Percentiles rank a stretch among this genome's conserved stretches.
Conservation (phyloP, 768 basidiomycete genomes). For the Lactarius vividus region DNA sequence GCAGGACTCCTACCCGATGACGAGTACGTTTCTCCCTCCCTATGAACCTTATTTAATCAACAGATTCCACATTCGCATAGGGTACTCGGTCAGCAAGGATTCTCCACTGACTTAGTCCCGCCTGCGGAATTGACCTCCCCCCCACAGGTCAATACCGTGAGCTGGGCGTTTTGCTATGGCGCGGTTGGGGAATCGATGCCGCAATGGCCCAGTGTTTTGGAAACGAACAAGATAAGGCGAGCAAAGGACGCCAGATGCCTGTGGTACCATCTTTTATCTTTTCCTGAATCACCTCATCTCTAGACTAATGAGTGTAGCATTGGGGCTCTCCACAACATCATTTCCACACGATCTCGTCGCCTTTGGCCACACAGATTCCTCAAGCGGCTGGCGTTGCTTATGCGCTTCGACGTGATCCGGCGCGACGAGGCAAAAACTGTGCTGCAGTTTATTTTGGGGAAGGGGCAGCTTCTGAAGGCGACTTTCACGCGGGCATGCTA, state of each 20-base stretch:
- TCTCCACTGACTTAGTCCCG: not conserved
- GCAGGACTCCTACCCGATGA: constrained; percentile 80
- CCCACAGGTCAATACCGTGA: constrained; percentile 83
- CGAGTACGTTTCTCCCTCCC: constrained; percentile 54
- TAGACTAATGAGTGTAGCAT: constrained; percentile 47
- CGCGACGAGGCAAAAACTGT: constrained; percentile 64
- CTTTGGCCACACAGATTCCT: constrained; percentile 91
- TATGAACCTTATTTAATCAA: constrained; percentile 5
- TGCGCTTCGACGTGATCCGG: constrained; percentile 76
- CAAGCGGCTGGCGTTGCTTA: constrained; percentile 93
- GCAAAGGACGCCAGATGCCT: constrained; percentile 92
- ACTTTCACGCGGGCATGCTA: constrained; percentile 90
- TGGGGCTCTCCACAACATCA: constrained; percentile 82
- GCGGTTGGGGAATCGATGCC: constrained; percentile 74
- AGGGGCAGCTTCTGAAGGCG: constrained; percentile 91
- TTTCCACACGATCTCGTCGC: constrained; percentile 93
- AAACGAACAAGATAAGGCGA: constrained; percentile 72
- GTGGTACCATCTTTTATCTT: constrained; percentile 50
- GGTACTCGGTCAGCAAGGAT: constrained; percentile 59
- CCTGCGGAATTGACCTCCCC: constrained; percentile 10
- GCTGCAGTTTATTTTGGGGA: constrained; percentile 93
- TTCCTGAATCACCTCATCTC: constrained; percentile 2
- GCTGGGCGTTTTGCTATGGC: constrained; percentile 87
- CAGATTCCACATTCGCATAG: constrained; percentile 36
- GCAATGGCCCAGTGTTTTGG: constrained; percentile 93